phyloP scores from a whole-genome alignment of 192 early-diverging fungal species.

The Cladochytrium replicatum region DNA sequence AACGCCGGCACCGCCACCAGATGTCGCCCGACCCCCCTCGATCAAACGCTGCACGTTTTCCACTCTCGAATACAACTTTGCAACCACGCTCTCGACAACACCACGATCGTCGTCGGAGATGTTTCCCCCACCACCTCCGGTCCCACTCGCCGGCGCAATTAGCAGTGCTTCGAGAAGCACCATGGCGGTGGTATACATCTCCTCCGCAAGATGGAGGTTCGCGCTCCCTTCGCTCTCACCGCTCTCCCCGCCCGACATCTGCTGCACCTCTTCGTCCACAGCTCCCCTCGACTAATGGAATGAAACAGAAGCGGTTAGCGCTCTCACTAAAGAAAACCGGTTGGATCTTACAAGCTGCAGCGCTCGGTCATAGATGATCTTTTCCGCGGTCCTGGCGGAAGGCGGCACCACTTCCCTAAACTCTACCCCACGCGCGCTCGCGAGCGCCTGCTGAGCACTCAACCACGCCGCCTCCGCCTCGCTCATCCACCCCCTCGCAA shows the following conservation, averaged over 20 bases:
- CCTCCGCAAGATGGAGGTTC: conserved; percentile 13
- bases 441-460: background rate
- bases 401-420: background rate
- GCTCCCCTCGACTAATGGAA: too few species aligned
- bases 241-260: too few species aligned
- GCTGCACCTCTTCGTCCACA: too few species aligned
- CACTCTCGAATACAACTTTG: too few species aligned
- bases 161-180: conserved; percentile 32
- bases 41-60: too few species aligned
- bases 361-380: conserved; percentile 29
- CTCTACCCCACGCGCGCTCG: conserved; percentile 3
- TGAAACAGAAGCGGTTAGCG: too few species aligned
- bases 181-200: conserved; percentile 27
- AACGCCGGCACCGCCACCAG: too few species aligned
- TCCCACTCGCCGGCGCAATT: conserved; percentile 7
- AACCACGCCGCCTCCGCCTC: background rate
- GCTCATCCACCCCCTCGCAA: conserved; percentile 7
- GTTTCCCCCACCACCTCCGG: background rate
- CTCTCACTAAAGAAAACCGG: too few species aligned
- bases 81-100: conserved; percentile 26
- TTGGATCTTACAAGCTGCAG: conserved; percentile 36
- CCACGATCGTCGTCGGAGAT: conserved; percentile 25
- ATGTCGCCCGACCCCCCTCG: too few species aligned
- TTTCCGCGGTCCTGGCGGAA: conserved; percentile 15
- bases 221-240: too few species aligned